Evolutionary conservation across 2,329 filamentous ascomycete species (phyloP).

Genomic region (Colletotrichum spinosum): DNA sequence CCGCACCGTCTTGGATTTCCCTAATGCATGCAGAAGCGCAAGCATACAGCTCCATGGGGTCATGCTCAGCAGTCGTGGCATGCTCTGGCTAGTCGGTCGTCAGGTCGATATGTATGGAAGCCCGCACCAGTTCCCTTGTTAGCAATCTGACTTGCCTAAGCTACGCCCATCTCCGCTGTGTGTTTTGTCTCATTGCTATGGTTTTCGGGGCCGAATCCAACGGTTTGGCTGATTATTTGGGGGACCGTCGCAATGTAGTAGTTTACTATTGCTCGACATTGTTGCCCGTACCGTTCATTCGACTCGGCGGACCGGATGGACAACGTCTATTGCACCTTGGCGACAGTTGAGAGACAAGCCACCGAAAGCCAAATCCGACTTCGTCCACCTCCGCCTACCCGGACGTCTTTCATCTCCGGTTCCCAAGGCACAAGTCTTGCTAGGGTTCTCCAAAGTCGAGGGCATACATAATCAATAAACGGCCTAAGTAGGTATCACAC

Average conservation of each 20-base stretch:
- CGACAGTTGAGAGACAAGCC: background rate
- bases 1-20: constrained; percentile 18
- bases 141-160: constrained; percentile 22
- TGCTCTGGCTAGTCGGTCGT: constrained; percentile 45
- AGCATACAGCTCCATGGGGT: constrained; percentile 35
- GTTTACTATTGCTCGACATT: background rate
- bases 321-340: background rate
- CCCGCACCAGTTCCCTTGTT: constrained; percentile 30
- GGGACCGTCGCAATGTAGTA: too few relatives aligned
- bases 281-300: background rate
- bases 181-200: too few relatives aligned
- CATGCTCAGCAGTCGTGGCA: constrained; percentile 49
- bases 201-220: too few relatives aligned
- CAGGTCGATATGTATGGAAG: constrained; percentile 28
- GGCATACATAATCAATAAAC: background rate
- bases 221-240: too few relatives aligned
- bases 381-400: background rate
- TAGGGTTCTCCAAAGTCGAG: too few relatives aligned
- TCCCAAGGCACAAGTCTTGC: too few relatives aligned
- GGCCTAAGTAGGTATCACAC: background rate
- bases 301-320: background rate
- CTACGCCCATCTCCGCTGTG: background rate
- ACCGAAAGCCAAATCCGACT: background rate
- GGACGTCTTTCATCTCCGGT: too few relatives aligned
- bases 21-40: constrained; percentile 43